Percentiles rank a stretch among this genome's conserved stretches.
Conservation (phyloP, 2,329 filamentous ascomycete species). For the Huntiella decipiens region DNA sequence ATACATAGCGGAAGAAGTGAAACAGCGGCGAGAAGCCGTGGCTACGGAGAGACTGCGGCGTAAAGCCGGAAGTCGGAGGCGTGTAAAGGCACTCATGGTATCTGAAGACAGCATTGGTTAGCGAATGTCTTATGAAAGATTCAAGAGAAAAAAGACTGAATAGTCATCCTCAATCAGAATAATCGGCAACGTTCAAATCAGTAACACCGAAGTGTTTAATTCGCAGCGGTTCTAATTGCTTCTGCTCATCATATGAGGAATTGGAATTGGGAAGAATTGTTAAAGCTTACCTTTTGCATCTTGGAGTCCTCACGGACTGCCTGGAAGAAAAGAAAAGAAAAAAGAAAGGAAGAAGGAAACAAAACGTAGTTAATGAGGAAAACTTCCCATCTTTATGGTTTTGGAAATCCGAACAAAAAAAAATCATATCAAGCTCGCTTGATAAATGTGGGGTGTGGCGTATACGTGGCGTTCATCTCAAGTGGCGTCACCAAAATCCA, state of each 20-base stretch:
- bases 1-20: neutral
- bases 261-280: neutral
- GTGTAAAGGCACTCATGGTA: slow-evolving; percentile 21
- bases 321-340: neutral
- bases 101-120: slow-evolving; percentile 13
- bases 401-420: no score
- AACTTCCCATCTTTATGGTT: no score
- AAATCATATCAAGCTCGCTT: no score
- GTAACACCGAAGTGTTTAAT: slow-evolving; percentile 26
- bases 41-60: slow-evolving; percentile 5
- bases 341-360: neutral
- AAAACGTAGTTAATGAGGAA: neutral
- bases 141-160: neutral
- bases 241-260: slow-evolving; percentile 22
- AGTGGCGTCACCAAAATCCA: neutral
- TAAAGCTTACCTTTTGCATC: slow-evolving; percentile 11
- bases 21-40: slow-evolving; percentile 1
- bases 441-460: no score
- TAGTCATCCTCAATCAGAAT: neutral
- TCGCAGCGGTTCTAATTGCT: slow-evolving; percentile 29
- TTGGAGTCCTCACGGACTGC: slow-evolving; percentile 5
- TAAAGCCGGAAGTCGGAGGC: slow-evolving; percentile 19
- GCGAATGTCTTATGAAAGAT: slow-evolving; percentile 11
- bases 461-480: no score
- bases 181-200: slow-evolving; percentile 21